Evolutionary conservation across 148 eudicot species (phyloP).

Genomic region (Pouteria glomerata): DNA sequence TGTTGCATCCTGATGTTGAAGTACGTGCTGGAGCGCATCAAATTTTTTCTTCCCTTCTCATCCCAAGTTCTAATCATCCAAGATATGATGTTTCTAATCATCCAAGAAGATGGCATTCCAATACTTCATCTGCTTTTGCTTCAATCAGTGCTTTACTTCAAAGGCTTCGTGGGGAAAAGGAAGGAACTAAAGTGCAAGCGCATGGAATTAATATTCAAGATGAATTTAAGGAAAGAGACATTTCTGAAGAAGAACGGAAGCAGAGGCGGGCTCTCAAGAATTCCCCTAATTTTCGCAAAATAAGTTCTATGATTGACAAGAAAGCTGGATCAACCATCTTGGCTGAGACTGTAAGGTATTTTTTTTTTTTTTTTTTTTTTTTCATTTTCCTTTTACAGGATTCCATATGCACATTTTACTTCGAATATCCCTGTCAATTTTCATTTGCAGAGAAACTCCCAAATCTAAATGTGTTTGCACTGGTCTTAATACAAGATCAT

Average conservation of each 20-base stretch:
- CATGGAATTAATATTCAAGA: conserved; percentile 38
- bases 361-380: conserved; percentile 33
- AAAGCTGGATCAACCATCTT: conserved; percentile 49
- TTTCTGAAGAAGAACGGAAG: conserved; percentile 48
- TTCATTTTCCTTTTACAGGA: conserved; percentile 15
- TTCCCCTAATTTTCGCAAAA: conserved; percentile 58
- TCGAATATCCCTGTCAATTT: background rate
- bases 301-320: conserved; percentile 64
- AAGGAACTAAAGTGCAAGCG: no score
- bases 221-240: conserved; percentile 40
- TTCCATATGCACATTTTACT: background rate
- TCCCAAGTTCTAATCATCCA: conserved; percentile 46
- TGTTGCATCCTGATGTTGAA: conserved; percentile 82
- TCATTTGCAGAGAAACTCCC: background rate
- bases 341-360: conserved; percentile 49
- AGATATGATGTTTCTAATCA: conserved; percentile 31
- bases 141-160: conserved; percentile 79
- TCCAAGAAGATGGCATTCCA: conserved; percentile 55
- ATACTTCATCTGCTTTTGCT: conserved; percentile 45
- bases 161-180: conserved; percentile 68
- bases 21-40: conserved; percentile 82
- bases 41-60: conserved; percentile 62
- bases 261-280: conserved; percentile 50
- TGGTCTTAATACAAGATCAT: background rate
- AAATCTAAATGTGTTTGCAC: conserved; percentile 1